Evolutionary conservation across 805 yeast genomes (phyloP), one percentile per base, ranked within the genome.

Genomic region (Debaryomyces tyrocola): DNA sequence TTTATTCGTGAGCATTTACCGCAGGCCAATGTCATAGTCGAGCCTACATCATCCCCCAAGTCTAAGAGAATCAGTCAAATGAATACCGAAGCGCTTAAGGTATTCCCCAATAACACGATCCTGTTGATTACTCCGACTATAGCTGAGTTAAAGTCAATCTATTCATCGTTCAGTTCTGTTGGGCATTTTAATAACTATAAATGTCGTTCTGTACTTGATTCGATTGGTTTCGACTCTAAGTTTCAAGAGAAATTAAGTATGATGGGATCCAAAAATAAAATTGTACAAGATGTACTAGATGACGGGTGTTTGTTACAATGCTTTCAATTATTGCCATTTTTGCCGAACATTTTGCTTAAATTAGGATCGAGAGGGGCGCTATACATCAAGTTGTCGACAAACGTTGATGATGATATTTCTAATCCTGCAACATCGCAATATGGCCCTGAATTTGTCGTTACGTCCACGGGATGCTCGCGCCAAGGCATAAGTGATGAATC

Each of bases 151-250:
- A 62, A 64, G 4, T 58, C 79, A 0, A 75, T 90, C 33, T 79
- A 77, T 61, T 69, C 70, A 6, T 60, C 80, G 6, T 80, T 87
- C 54, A 55, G 60, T 4, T 66, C 59, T 5, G 47, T 57, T 1
- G 74, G 64, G 3, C 55, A 59, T 33, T 77, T 79, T 50, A 67
- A 69, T 73, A 83, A 82, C 49, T 58, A 73, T 20, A 52, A 62
- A 3, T 90, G 96, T 96, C 89, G 90, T 63, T 85, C 87, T 1
- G 69, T 82, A 1, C 62, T 90, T 11, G 96, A 89, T 54, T 57
- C 77, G 0, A 62, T 87, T 20, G 80, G 81, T 0, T 55, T 82
- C 5, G 75, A 76, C 49, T 60, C 75, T 0, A 56, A 55, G 1
- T 72, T 83, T 48, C 64, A 85, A 43, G 74, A 73, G 18, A 67